Base-by-base conservation (phyloP, 2,329 filamentous ascomycete species). In the Paraphaeosphaeria sporulosa region DNA sequence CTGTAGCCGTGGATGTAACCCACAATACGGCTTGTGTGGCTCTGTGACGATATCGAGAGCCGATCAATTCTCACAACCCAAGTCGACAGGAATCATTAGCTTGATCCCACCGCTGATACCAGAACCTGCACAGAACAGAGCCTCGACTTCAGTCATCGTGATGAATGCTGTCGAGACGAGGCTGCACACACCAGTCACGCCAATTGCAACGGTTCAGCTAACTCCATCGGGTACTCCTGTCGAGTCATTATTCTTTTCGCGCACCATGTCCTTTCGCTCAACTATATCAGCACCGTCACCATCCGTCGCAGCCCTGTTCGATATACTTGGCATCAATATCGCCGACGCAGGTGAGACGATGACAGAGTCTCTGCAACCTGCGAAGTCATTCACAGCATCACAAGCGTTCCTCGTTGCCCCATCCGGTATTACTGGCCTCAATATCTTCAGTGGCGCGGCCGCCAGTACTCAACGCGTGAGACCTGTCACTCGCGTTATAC, bases 1-100 rank as follows among this genome's bases (percentile, higher is more conserved):
- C 27, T 55, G 52, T 36, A 40, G 38, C 25, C 25, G n/a, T 17
- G 52, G 25, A 34, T 55, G 52, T n/a, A 55, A 44, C 12, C 42
- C 38, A 21, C 1, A 7, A 34, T 55, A 55, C 46, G 52, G 52
- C 5, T 9, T 44, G 2, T 55, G 52, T 25, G 10, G 21, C 7
- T 46, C 52, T 34, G 15, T 15, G 27, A 23, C 50, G 36, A 15
- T 19, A 10, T 12, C 34, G 40, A 34, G 47, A 21, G 10, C n/a
- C 10, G 30, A 21, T 6, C 48, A 51, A 51, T 23, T 9, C 15
- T 4, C n/a, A 38, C 10, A 15, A 17, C 10, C 32, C 10, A 19
- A 17, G 38, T 2, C 21, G 12, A 40, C 32, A 4, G 12, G 23
- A 8, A 23, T 7, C 8, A 6, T 23, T 44, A 23, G 42, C 42